Evolutionary conservation across 2,329 filamentous ascomycete genomes (phyloP).

Genomic region (Aquanectria penicillioides): DNA sequence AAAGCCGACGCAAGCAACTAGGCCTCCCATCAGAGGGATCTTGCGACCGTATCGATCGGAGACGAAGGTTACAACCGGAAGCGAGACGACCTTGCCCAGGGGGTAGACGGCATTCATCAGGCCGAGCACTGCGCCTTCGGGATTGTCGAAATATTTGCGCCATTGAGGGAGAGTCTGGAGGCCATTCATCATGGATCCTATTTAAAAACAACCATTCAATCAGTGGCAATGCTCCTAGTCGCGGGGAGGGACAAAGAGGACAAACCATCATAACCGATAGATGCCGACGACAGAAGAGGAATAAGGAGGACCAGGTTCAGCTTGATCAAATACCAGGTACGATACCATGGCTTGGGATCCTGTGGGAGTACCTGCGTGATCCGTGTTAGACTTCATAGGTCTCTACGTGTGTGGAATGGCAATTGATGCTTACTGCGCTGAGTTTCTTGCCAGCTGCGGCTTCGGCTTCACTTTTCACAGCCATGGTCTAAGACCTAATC

Average conservation of each 20-base stretch:
- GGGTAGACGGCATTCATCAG: conserved; percentile 50
- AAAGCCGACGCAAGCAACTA: not conserved
- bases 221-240: too few species aligned
- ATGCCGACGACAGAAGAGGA: conserved; percentile 51
- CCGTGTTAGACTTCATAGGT: not conserved
- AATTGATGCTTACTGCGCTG: not conserved
- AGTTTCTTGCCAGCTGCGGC: not conserved
- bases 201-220: too few species aligned
- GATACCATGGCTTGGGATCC: conserved; percentile 51
- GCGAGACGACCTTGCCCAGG: conserved; percentile 50
- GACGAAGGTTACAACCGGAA: conserved; percentile 24
- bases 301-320: conserved; percentile 54
- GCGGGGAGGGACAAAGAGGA: too few species aligned
- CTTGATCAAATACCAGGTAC: conserved; percentile 50
- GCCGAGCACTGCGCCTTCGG: conserved; percentile 48
- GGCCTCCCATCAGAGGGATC: conserved; percentile 5
- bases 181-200: conserved; percentile 53
- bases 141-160: conserved; percentile 53
- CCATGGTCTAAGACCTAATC: not conserved
- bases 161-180: conserved; percentile 54
- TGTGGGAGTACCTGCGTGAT: conserved; percentile 47
- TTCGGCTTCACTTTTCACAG: not conserved
- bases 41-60: not conserved
- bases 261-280: conserved; percentile 56
- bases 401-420: too few species aligned